phyloP scores from a whole-genome alignment of 1,284 basidiomycete genomes.

The Trichosporon faecale region DNA sequence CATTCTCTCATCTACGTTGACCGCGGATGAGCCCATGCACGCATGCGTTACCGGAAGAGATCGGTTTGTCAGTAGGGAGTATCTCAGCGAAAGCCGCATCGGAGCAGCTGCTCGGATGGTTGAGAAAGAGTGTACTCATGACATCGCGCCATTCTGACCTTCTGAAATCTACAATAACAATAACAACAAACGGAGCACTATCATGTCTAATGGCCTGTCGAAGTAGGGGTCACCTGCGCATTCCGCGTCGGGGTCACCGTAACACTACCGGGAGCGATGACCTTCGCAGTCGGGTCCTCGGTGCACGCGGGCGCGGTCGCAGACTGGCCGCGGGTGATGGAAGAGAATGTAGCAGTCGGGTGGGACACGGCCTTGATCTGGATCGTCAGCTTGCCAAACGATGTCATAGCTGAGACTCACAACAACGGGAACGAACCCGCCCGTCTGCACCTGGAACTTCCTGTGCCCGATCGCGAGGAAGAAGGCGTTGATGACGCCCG shows the following conservation, averaged over 20 bases:
- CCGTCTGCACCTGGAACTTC: conserved; percentile 31
- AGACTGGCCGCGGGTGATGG: conserved; percentile 28
- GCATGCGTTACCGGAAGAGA: background rate
- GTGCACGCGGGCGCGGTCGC: conserved; percentile 27
- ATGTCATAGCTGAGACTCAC: conserved; percentile 15
- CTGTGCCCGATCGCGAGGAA: conserved; percentile 36
- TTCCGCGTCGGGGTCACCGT: conserved; percentile 6
- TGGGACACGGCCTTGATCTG: conserved; percentile 28
- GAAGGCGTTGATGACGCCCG: conserved; percentile 42
- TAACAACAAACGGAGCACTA: background rate
- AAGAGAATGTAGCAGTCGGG: conserved; percentile 23
- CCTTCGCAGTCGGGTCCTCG: conserved; percentile 14
- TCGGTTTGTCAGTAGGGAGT: background rate
- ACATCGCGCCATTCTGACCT: background rate
- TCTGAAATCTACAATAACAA: background rate
- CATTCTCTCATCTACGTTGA: background rate
- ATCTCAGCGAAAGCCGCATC: background rate
- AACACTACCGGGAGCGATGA: conserved; percentile 3
- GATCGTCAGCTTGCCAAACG: background rate
- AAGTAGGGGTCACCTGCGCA: background rate
- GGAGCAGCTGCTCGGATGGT: background rate
- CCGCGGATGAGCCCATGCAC: background rate
- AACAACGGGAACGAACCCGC: conserved; percentile 34
- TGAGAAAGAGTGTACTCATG: background rate
- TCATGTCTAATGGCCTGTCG: background rate